Percentiles rank a stretch among this genome's conserved stretches.
These are phyloP conservation scores for Wallacemonas sp. DNA, from an alignment of 208 protist species.

Conservation along the genomic window DNA sequence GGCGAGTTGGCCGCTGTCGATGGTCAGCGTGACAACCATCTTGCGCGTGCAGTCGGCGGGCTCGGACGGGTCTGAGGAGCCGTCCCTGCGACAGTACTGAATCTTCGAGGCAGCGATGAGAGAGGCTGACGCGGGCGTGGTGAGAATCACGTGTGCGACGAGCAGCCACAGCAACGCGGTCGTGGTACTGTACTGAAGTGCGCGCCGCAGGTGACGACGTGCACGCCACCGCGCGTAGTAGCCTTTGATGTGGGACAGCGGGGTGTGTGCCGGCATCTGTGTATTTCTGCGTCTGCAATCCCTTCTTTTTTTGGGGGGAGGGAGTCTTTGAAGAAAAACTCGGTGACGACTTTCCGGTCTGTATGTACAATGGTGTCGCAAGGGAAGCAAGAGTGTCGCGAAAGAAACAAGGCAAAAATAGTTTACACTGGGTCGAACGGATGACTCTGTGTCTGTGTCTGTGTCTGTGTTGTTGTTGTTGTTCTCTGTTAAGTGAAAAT, in stretches of 20 bases:
- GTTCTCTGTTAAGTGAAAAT: not conserved
- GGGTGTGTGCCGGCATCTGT: too few relatives aligned
- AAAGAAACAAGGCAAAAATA: slow-evolving; percentile 13
- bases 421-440: not conserved
- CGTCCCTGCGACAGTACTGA: slow-evolving; percentile 63
- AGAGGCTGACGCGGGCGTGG: slow-evolving; percentile 15
- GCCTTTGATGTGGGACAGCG: too few relatives aligned
- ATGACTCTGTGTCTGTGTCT: not conserved
- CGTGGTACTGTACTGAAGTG: too few relatives aligned
- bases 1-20: slow-evolving; percentile 55
- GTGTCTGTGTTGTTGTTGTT: not conserved
- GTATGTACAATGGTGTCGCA: not conserved
- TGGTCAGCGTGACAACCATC: slow-evolving; percentile 75
- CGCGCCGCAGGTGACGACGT: too few relatives aligned
- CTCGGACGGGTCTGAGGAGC: slow-evolving; percentile 18
- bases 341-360: too few relatives aligned
- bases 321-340: too few relatives aligned
- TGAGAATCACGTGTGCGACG: not conserved
- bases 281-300: too few relatives aligned
- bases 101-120: slow-evolving; percentile 70
- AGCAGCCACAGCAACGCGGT: not conserved
- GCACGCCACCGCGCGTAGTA: too few relatives aligned
- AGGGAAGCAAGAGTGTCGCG: too few relatives aligned
- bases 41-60: slow-evolving; percentile 67
- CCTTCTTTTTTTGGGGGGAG: too few relatives aligned